These are phyloP conservation scores for Trichoderma sp. DNA, from an alignment of 2,329 filamentous ascomycete genomes.

Conservation along the genomic window DNA sequence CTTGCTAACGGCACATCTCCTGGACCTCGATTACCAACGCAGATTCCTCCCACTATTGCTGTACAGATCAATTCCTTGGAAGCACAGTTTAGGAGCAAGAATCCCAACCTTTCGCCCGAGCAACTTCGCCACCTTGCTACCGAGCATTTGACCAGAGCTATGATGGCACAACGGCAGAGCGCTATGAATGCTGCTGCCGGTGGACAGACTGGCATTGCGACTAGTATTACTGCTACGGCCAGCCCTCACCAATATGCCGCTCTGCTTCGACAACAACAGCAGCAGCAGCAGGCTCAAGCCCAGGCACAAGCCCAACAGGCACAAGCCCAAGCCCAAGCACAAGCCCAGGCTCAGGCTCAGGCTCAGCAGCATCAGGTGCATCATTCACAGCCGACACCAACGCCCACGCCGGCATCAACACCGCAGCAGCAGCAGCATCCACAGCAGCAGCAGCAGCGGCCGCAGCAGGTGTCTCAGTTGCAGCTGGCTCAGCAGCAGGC, in stretches of 20 bases:
- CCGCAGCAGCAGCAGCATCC: constrained; percentile 23
- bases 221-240: constrained; percentile 45
- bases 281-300: constrained; percentile 34
- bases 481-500: constrained; percentile 10
- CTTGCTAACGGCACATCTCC: constrained; percentile 44
- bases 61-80: constrained; percentile 52
- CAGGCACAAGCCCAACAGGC: constrained; percentile 39
- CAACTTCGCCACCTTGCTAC: constrained; percentile 50
- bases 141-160: constrained; percentile 46
- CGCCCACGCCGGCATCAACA: neutral
- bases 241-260: constrained; percentile 60
- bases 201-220: constrained; percentile 47
- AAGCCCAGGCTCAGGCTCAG: constrained; percentile 15
- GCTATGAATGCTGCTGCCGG: constrained; percentile 57
- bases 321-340: constrained; percentile 21
- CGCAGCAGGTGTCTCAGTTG: constrained; percentile 24
- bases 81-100: constrained; percentile 48
- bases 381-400: constrained; percentile 21
- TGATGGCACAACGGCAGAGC: constrained; percentile 49
- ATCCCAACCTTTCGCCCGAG: constrained; percentile 50
- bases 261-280: constrained; percentile 55
- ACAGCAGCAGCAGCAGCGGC: constrained; percentile 19
- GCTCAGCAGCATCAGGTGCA: constrained; percentile 18
- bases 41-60: constrained; percentile 46
- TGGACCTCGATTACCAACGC: constrained; percentile 39